A percentile compares a stretch with the other conserved stretches of the same genome.
Evolutionary conservation across 1,139 yeast genomes (phyloP).

Genomic region (Pichia sp.): DNA sequence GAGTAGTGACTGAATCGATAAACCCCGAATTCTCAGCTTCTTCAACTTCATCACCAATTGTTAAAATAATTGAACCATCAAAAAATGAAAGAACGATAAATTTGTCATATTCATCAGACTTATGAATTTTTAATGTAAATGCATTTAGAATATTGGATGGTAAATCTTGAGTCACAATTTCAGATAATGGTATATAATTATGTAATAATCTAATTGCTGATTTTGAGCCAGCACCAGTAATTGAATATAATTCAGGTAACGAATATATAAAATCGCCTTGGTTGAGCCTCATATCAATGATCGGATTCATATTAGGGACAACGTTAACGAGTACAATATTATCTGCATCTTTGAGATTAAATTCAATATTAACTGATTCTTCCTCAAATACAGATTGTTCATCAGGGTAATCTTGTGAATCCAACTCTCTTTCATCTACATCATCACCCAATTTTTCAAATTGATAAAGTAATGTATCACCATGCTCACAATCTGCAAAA

Average conservation of each 20-base stretch:
- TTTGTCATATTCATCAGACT: constrained; percentile 47
- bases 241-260: constrained; percentile 34
- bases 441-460: constrained; percentile 69
- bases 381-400: constrained; percentile 27
- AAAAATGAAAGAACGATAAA: constrained; percentile 64
- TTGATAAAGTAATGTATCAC: constrained; percentile 64
- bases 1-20: constrained; percentile 49
- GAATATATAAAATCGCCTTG: constrained; percentile 30
- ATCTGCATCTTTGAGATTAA: constrained; percentile 36
- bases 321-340: constrained; percentile 57
- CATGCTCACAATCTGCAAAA: constrained; percentile 57
- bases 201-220: constrained; percentile 46
- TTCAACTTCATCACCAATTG: constrained; percentile 75
- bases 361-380: constrained; percentile 26
- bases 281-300: constrained; percentile 34
- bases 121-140: constrained; percentile 49
- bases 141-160: constrained; percentile 59
- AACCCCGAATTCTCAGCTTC: constrained; percentile 68
- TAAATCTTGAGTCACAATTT: constrained; percentile 64
- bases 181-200: constrained; percentile 57
- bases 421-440: constrained; percentile 30
- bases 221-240: constrained; percentile 36
- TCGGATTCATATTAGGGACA: constrained; percentile 51
- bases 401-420: constrained; percentile 29
- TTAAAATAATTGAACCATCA: constrained; percentile 64